Evolutionary conservation across 148 eudicot species (phyloP), one percentile per base, ranked within the genome.

Genomic region (Arctostaphylos glauca): DNA sequence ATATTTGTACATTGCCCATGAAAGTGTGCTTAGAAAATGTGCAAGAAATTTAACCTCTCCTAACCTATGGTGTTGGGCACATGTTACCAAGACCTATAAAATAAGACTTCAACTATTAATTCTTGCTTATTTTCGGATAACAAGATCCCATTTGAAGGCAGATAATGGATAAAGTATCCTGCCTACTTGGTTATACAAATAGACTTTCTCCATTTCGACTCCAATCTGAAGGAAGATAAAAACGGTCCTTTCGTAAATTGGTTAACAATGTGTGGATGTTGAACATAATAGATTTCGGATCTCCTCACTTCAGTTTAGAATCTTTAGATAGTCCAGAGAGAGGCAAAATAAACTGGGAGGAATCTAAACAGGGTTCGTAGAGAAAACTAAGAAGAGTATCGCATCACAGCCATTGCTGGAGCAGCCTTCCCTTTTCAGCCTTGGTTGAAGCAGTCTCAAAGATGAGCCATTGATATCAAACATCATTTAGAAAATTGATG

Each of bases 391-490:
- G 21, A 71, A 71, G 75, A 43, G 50, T 71, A 0, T n/a, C 21
- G n/a, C 74, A 43, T 43, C n/a, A 15, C 50, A 71, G 75, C 48
- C 16, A 71, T 9, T 1, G 10, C 50, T 41, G 44, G 3, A 68
- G 9, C 0, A n/a, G 74, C 47, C 43, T 68, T 14, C 74, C 44
- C 19, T 68, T 56, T 68, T 71, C 75, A 71, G 21, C 75, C 50
- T 71, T 43, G 75, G 21, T n/a, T 60, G 66, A 60, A 60, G 66
- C 66, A 60, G 66, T 18, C 68, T 62, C 68, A n/a, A 19, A n/a
- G 68, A 21, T 21, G 25, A 12, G 3, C 68, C 31, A 23, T 62
- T 7, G 68, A 62, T 0, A 31, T 8, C 14, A 62, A 62, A 62
- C 21, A 21, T 62, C 25, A 62, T 62, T 62, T n/a, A 62, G 14